Base-by-base conservation (phyloP, 139 green algal genomes). In the Chlorella vulgaris region DNA sequence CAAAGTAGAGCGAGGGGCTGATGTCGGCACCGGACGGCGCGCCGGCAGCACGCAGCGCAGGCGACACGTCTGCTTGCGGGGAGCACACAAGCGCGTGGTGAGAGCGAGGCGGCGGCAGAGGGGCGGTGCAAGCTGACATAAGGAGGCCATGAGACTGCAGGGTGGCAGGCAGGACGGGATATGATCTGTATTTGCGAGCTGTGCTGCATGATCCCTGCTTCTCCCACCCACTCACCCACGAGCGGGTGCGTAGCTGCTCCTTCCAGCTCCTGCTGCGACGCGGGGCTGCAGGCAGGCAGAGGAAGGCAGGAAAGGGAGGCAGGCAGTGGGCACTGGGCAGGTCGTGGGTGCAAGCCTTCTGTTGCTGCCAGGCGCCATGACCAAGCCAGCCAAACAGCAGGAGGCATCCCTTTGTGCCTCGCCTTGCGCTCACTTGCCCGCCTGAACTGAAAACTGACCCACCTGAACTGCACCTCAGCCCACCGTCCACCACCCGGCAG, bases 401-500 rank as follows among this genome's bases (percentile, higher is more conserved):
- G 47, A 10, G 15, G 47, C 47, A 58, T 13, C n/a, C 62, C 7
- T 40, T 7, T 7, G 2, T 24, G 13, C 33, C 15, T 5, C 7
- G 33, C 33, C 33, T 29, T n/a, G 33, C 35, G 28, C 33, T n/a
- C n/a, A n/a, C n/a, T n/a, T n/a, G n/a, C n/a, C n/a, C n/a, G n/a
- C n/a, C n/a, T n/a, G n/a, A n/a, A n/a, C n/a, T n/a, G n/a, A n/a
- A n/a, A n/a, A n/a, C n/a, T n/a, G n/a, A 7, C 69, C 0, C 69
- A 62, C 43, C 69, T 76, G 69, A 76, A 63, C 42, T 63, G 69
- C 13, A n/a, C 69, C 42, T 61, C 31, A 6, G 31, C 69, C n/a
- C 19, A 35, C 39, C 1, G 3, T 0, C 42, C 69, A 42, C 29
- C 26, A n/a, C 69, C 42, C n/a, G 42, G 69, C 43, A 76, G 43